A percentile compares a stretch with the other conserved stretches of the same genome.
phyloP scores from a whole-genome alignment of 78 protist species.

The Emiliania huxleyi region DNA sequence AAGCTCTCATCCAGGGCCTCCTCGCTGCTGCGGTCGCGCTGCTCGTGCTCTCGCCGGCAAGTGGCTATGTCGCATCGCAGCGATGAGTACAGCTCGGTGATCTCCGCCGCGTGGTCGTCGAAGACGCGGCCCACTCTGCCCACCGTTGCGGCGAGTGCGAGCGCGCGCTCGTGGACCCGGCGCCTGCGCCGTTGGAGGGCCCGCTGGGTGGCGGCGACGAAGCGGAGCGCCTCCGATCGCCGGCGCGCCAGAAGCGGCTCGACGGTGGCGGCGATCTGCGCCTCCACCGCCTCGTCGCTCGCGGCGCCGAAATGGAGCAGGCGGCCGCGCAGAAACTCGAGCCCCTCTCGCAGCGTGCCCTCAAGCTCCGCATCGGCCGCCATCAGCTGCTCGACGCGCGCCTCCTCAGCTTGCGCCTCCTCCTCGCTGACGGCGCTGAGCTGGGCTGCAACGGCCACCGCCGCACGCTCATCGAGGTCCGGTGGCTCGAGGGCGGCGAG shows the following conservation, averaged over 20 bases:
- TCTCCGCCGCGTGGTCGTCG: not conserved
- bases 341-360: not conserved
- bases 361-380: not conserved
- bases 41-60: not conserved
- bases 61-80: not conserved
- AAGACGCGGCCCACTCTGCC: not conserved
- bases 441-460: not conserved
- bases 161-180: not conserved
- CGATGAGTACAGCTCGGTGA: not conserved
- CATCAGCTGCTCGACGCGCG: not conserved
- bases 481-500: not conserved
- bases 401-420: not conserved
- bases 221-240: not conserved
- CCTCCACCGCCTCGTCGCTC: not conserved
- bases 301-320: not conserved
- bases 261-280: not conserved
- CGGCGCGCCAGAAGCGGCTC: not conserved
- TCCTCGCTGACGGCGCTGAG: not conserved
- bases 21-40: not conserved
- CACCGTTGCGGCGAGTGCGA: not conserved
- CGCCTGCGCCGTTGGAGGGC: not conserved
- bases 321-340: not conserved
- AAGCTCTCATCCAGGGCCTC: not conserved
- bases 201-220: not conserved
- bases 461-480: not conserved